These are phyloP conservation scores for Santalum album DNA, from an alignment of 164 flowering plant genomes.

Conservation along the genomic window DNA sequence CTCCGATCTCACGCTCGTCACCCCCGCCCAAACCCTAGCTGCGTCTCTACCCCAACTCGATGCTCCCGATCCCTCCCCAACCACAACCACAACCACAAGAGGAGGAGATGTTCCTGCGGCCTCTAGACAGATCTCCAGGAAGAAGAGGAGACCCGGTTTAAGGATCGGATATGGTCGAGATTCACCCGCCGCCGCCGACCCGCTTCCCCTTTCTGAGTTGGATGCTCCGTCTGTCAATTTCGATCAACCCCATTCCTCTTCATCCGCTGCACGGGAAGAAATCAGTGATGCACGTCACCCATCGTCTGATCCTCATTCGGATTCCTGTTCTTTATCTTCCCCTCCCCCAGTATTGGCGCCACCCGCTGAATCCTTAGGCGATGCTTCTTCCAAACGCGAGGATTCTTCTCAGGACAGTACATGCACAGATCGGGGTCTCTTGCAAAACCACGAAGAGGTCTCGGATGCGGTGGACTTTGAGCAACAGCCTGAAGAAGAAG, in stretches of 20 bases:
- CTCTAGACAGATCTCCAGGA: conserved; percentile 34
- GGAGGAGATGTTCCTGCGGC: neutral
- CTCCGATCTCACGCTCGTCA: conserved; percentile 59
- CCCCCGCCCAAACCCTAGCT: conserved; percentile 14
- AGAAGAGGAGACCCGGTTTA: conserved; percentile 48
- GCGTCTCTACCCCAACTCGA: neutral
- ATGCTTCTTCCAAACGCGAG: no score
- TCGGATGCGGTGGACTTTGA: neutral
- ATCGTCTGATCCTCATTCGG: no score
- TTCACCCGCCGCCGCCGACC: neutral
- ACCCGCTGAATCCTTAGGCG: no score
- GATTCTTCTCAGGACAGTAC: no score
- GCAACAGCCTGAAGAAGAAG: neutral
- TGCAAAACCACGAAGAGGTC: no score
- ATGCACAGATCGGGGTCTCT: no score
- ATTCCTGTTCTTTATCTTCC: no score
- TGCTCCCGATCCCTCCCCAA: neutral
- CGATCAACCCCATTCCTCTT: no score
- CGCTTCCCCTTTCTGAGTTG: neutral
- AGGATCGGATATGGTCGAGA: conserved; percentile 68
- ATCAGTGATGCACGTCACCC: no score
- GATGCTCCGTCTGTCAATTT: no score
- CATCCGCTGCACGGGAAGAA: no score
- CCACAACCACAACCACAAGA: neutral
- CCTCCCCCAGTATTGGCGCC: no score